Base-by-base conservation (phyloP, 768 basidiomycete genomes). In the Crassisporium funariophilum region DNA sequence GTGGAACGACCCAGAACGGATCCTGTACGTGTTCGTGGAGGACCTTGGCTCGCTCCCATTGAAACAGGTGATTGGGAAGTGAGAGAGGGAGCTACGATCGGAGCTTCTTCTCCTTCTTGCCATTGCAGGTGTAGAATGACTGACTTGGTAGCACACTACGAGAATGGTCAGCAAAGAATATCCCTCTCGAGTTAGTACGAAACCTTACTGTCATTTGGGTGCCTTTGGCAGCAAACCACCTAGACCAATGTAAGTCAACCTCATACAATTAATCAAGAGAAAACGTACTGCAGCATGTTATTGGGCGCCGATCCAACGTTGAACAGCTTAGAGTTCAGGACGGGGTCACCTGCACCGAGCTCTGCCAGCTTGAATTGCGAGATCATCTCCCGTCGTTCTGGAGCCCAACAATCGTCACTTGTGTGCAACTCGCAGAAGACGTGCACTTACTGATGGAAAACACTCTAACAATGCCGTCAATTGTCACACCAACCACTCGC, bases 161-260 rank as follows among this genome's bases (percentile, higher is more conserved):
- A 4, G 21, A 40, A 24, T 37, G 12, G 21, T 12, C n/a, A 27
- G 1, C 35, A 4, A 52, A 33, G n/a, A n/a, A n/a, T n/a, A n/a
- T n/a, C n/a, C n/a, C n/a, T n/a, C n/a, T n/a, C n/a, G n/a, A n/a
- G n/a, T n/a, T n/a, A n/a, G n/a, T n/a, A n/a, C n/a, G n/a, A n/a
- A n/a, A n/a, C 68, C 82, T 31, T 60, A 91, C 91, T 21, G 92
- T 94, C 86, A 94, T 93, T 60, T 90, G 88, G 4, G 83, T 80
- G 0, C 91, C 91, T 54, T 92, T 90, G 1, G 91, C 90, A 5
- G 91, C 91, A 61, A 94, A 93, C 91, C 91, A 93, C 56, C 83
- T 84, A 35, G n/a, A 35, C 48, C 5, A 24, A 54, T 41, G 27
- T 56, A 35, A n/a, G 46, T 40, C 4, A 10, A 4, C 41, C 9